These are phyloP conservation scores for Euryodendron excelsum DNA, from an alignment of 148 eudicot species.

Conservation along the genomic window DNA sequence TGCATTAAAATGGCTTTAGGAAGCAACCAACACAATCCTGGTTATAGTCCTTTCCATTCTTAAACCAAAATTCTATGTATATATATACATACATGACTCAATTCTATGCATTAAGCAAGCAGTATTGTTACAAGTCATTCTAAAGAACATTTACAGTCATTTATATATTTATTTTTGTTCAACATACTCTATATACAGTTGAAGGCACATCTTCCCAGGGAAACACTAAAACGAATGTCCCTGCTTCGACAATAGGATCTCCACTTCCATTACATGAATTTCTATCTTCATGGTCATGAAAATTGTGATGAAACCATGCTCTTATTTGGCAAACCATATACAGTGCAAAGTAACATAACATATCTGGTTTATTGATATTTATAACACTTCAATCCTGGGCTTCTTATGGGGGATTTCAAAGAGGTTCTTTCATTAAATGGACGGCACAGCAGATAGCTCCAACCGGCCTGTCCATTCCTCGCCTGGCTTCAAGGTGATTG, in stretches of 20 bases:
- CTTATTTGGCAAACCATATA: neutral
- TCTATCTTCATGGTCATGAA: neutral
- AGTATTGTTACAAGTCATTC: too few relatives aligned
- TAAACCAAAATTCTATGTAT: neutral
- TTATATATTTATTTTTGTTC: neutral
- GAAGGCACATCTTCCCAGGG: neutral
- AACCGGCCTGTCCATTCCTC: slow-evolving; percentile 82
- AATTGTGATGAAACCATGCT: neutral
- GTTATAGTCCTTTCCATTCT: neutral
- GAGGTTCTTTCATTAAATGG: slow-evolving; percentile 28
- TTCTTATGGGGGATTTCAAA: neutral
- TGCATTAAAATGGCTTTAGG: too few relatives aligned
- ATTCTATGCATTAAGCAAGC: too few relatives aligned
- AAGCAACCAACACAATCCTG: neutral
- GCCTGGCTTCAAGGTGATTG: slow-evolving; percentile 59
- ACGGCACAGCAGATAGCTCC: slow-evolving; percentile 57
- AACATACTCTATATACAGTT: neutral
- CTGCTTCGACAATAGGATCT: neutral
- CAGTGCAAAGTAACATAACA: neutral
- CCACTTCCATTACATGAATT: too few relatives aligned
- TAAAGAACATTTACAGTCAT: neutral
- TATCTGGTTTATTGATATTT: neutral
- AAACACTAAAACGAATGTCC: neutral
- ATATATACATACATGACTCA: too few relatives aligned
- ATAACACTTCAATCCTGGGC: neutral